phyloP scores from a whole-genome alignment of 306 rosid genomes.

The Lablab purpureus region DNA sequence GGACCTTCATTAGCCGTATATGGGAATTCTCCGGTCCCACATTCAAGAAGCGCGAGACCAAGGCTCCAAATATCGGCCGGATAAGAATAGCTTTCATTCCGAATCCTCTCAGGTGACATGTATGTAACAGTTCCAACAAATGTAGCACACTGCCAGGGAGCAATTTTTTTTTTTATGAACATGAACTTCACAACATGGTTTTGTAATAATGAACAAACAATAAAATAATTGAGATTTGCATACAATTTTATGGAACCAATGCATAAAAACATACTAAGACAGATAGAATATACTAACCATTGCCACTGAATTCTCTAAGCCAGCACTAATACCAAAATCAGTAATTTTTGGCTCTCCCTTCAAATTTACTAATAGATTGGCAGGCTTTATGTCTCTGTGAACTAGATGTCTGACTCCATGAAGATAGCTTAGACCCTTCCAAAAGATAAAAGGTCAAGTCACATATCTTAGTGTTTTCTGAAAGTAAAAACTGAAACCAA shows the following conservation, averaged over 20 bases:
- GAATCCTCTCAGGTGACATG: conserved; percentile 99
- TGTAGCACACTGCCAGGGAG: conserved; percentile 82
- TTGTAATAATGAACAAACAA: conserved; percentile 1
- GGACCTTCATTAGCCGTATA: conserved; percentile 93
- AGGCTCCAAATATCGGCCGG: conserved; percentile 99
- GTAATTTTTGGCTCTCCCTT: conserved; percentile 97
- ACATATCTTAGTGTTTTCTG: conserved; percentile 27
- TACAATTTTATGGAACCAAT: conserved; percentile 20
- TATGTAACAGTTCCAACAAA: conserved; percentile 96
- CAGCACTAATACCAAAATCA: conserved; percentile 98
- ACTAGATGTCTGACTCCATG: conserved; percentile 93
- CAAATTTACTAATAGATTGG: conserved; percentile 90
- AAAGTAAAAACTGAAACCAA: conserved; percentile 31
- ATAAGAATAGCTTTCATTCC: conserved; percentile 92
- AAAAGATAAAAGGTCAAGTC: conserved; percentile 38
- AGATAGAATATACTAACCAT: conserved; percentile 68
- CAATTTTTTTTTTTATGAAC: conserved; percentile 23
- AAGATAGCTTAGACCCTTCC: conserved; percentile 88
- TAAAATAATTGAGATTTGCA: conserved; percentile 16
- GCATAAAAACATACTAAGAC: conserved; percentile 19
- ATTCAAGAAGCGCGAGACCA: conserved; percentile 95
- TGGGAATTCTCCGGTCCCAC: conserved; percentile 99
- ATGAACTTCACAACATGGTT: conserved; percentile 1
- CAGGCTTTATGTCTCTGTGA: conserved; percentile 98
- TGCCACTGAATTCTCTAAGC: conserved; percentile 95